These are phyloP conservation scores for Fagopyrum esculentum DNA, from an alignment of 148 eudicot genomes.

Conservation along the genomic window DNA sequence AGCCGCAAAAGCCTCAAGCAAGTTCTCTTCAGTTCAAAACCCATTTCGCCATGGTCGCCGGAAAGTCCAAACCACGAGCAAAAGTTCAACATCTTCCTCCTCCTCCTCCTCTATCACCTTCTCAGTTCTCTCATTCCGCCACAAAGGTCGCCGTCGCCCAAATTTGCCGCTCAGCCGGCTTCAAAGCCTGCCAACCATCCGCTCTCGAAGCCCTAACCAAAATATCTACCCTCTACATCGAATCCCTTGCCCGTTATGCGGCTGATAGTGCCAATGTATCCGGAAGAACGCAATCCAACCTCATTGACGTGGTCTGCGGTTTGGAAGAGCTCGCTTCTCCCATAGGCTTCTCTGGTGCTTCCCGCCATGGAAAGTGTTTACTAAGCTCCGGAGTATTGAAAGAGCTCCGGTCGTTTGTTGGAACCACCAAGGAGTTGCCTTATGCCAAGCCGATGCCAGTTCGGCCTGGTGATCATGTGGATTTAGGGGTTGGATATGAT, in stretches of 20 bases:
- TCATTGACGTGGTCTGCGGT: conserved; percentile 42
- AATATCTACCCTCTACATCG: conserved; percentile 40
- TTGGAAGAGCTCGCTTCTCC: conserved; percentile 38
- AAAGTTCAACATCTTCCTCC: background rate
- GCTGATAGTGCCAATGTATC: conserved; percentile 24
- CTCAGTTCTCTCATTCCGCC: conserved; percentile 11
- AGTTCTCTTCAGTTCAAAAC: background rate
- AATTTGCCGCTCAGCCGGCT: conserved; percentile 47
- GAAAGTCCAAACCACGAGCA: background rate
- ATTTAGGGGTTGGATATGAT: background rate
- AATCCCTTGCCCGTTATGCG: conserved; percentile 28
- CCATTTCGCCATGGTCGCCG: conserved; percentile 1
- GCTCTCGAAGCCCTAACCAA: conserved; percentile 52
- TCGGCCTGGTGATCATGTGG: background rate
- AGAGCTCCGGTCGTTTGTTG: conserved; percentile 29
- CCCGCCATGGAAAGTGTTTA: background rate
- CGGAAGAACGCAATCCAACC: conserved; percentile 41
- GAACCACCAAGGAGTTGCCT: conserved; percentile 29
- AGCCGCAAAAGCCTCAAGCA: conserved; percentile 3
- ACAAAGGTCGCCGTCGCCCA: conserved; percentile 43
- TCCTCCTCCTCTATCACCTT: background rate
- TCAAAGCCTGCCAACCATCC: conserved; percentile 27
- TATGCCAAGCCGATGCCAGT: conserved; percentile 35
- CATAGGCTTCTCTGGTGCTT: conserved; percentile 39
- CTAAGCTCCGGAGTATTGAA: conserved; percentile 19